phyloP scores from a whole-genome alignment of 768 basidiomycete genomes.

The Termitomyces sp. region DNA sequence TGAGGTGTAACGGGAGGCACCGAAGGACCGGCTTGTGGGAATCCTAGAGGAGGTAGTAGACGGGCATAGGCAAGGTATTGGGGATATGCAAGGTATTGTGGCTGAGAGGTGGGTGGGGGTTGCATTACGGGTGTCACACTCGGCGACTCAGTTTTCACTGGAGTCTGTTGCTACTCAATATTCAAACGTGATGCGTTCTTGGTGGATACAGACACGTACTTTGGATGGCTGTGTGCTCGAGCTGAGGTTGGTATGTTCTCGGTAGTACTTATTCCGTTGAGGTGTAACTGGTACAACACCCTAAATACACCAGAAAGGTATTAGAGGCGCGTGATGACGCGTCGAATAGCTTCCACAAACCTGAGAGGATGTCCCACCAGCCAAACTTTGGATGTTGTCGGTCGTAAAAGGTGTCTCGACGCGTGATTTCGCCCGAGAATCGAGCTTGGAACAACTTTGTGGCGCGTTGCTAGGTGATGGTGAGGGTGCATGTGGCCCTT shows the following conservation, averaged over 20 bases:
- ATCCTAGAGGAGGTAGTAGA: constrained; percentile 23
- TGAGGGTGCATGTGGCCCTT: constrained; percentile 36
- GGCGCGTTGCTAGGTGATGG: constrained; percentile 50
- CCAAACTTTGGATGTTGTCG: constrained; percentile 25
- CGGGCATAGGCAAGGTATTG: constrained; percentile 29
- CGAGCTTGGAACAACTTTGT: constrained; percentile 37
- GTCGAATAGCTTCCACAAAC: constrained; percentile 35
- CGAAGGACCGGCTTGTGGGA: constrained; percentile 29
- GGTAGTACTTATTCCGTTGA: constrained; percentile 57
- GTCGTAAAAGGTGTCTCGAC: constrained; percentile 38
- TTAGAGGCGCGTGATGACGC: constrained; percentile 18
- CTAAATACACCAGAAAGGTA: constrained; percentile 5
- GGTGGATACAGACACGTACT: constrained; percentile 18
- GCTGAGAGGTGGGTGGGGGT: constrained; percentile 16
- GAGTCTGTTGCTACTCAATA: constrained; percentile 15
- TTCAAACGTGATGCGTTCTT: constrained; percentile 10
- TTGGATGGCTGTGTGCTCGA: constrained; percentile 21
- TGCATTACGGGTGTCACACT: constrained; percentile 33
- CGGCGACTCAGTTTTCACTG: constrained; percentile 39
- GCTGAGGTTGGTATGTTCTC: constrained; percentile 42
- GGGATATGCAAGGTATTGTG: constrained; percentile 33
- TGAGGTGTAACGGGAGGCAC: constrained; percentile 47
- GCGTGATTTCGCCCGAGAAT: constrained; percentile 52
- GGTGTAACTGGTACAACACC: constrained; percentile 45
- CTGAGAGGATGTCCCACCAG: constrained; percentile 26